Percentiles rank a stretch among this genome's conserved stretches.
phyloP scores from a whole-genome alignment of 2,329 filamentous ascomycete species.

The Cryphonectria nitschkei region DNA sequence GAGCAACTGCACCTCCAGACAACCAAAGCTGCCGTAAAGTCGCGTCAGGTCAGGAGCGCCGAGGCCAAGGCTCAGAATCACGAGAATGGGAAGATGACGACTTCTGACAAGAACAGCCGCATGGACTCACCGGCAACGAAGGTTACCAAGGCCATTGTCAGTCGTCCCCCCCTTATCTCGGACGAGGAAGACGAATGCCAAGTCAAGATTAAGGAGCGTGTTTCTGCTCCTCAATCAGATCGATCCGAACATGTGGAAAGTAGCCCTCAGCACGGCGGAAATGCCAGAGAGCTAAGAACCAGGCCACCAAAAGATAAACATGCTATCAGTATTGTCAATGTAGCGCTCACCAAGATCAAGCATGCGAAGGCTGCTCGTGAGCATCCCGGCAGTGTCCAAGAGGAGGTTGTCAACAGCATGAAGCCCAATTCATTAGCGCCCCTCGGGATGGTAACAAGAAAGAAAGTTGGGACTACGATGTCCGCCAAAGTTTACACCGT shows the following conservation, averaged over 20 bases:
- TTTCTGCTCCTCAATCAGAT: background rate
- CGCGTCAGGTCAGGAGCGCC: background rate
- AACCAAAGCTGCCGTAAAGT: background rate
- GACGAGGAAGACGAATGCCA: background rate
- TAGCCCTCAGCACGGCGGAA: background rate
- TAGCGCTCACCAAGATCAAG: background rate
- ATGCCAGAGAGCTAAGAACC: background rate
- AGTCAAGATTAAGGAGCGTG: background rate
- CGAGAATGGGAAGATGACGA: background rate
- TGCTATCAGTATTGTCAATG: background rate
- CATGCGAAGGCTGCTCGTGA: background rate
- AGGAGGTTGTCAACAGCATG: background rate
- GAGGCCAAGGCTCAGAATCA: background rate
- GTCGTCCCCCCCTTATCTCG: background rate
- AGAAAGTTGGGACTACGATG: background rate
- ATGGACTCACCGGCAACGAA: background rate
- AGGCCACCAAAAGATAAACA: background rate
- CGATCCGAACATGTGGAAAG: background rate
- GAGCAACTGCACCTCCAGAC: background rate
- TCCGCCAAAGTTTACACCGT: background rate
- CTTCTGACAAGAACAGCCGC: background rate
- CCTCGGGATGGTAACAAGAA: background rate
- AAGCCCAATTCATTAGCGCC: background rate
- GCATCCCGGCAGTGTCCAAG: background rate
- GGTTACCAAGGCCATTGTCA: too few species aligned